Evolutionary conservation across 352 stramenopile species (phyloP), one percentile per base, ranked within the genome.

Genomic region (Phytopythium cucurbitacearum): DNA sequence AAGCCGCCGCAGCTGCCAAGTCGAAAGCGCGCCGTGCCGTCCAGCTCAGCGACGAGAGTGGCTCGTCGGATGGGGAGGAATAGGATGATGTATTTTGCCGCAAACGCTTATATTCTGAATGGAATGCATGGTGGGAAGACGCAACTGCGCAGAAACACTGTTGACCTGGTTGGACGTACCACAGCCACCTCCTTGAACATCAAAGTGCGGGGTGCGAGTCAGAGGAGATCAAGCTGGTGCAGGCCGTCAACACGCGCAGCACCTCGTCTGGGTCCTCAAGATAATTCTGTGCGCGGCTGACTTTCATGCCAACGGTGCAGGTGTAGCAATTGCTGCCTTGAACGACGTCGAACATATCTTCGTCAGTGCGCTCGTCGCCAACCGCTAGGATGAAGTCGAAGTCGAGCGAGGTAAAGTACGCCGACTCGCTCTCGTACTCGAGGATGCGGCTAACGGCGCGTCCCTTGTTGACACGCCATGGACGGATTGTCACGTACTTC

Each of bases 311-410:
- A 28, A 95, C 85, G 7, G 85, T 91, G 63, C 78, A 90, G 1
- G 85, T 95, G 67, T 94, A 95, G 62, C 85, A 94, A 51, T 95
- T 91, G 62, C 70, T 87, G 32, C 84, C 85, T 59, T 95, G 85
- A 36, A 95, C 79, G 36, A 95, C 84, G 57, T 95, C 86, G 50
- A 94, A 95, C 84, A 95, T 95, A 48, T 95, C 84, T 69, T 95
- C 85, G 51, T 95, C 85, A 36, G 85, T 94, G 43, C 85, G 76
- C 56, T 95, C 85, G 53, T 95, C 85, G 5, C 85, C 85, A 34
- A 95, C 64, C 1, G 80, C 82, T 28, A 95, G 62, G 49, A 95
- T 94, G 48, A 95, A 91, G 48, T 95, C 85, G 46, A 92, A 94
- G 53, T 89, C 78, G 4, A 87, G 62, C 7, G 73, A 73, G 12